Evolutionary conservation across 306 rosid species (phyloP).

Genomic region (Begonia fuchsioides): DNA sequence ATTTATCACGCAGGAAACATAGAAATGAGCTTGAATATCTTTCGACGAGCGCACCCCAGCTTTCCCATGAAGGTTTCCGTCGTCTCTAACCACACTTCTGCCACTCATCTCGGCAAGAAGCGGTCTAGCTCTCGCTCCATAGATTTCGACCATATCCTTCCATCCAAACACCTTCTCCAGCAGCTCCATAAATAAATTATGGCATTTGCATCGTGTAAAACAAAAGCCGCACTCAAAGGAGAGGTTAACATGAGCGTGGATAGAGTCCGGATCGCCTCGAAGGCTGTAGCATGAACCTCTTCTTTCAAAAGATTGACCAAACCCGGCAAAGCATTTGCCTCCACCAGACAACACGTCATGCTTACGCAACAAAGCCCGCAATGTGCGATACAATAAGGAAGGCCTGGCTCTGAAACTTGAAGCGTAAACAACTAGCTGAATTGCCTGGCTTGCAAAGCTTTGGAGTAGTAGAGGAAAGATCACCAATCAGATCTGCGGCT

Average conservation of each 20-base stretch:
- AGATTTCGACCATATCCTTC: slow-evolving; percentile 51
- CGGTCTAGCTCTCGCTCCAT: slow-evolving; percentile 38
- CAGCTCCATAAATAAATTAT: slow-evolving; percentile 47
- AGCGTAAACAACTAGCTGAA: slow-evolving; percentile 40
- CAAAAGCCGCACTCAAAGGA: slow-evolving; percentile 57
- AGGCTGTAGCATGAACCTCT: slow-evolving; percentile 60
- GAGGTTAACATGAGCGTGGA: slow-evolving; percentile 53
- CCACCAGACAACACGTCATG: slow-evolving; percentile 49
- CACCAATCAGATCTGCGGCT: slow-evolving; percentile 76
- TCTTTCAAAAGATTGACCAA: slow-evolving; percentile 39
- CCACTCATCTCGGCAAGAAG: slow-evolving; percentile 36
- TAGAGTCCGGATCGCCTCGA: slow-evolving; percentile 60
- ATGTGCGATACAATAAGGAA: slow-evolving; percentile 40
- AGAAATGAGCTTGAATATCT: slow-evolving; percentile 60
- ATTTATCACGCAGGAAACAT: neutral
- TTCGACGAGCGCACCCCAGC: slow-evolving; percentile 50
- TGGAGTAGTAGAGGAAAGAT: slow-evolving; percentile 60
- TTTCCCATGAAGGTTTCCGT: slow-evolving; percentile 34
- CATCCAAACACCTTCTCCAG: slow-evolving; percentile 56
- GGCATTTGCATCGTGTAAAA: slow-evolving; percentile 39
- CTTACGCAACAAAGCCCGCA: slow-evolving; percentile 41
- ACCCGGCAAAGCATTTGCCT: slow-evolving; percentile 58
- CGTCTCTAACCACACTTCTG: slow-evolving; percentile 24
- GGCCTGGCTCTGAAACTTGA: slow-evolving; percentile 10
- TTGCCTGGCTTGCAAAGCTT: slow-evolving; percentile 27